These are phyloP conservation scores for Cytospora chrysosperma DNA, from an alignment of 2,329 filamentous ascomycete genomes.

Conservation along the genomic window DNA sequence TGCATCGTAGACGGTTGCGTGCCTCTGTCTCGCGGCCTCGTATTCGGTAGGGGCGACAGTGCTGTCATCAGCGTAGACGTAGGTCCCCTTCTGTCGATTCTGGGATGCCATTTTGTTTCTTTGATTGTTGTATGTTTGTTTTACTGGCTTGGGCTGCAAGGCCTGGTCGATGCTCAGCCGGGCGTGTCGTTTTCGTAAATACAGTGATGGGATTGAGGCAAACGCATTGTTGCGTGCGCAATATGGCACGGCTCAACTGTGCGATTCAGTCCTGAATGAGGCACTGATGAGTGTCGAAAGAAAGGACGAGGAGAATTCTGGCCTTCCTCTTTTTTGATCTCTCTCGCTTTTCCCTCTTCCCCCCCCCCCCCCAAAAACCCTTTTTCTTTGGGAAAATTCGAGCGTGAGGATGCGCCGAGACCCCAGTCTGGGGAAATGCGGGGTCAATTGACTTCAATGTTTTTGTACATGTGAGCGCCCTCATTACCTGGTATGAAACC, in stretches of 20 bases:
- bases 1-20: conserved; percentile 67
- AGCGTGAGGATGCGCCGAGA: conserved; percentile 10
- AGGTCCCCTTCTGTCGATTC: conserved; percentile 26
- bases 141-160: too few relatives aligned
- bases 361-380: too few relatives aligned
- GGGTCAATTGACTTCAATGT: not conserved
- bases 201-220: not conserved
- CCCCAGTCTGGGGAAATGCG: not conserved
- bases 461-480: not conserved
- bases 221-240: not conserved
- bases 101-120: conserved; percentile 29
- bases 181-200: not conserved
- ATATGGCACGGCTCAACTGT: not conserved
- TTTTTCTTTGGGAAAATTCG: too few relatives aligned
- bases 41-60: conserved; percentile 28
- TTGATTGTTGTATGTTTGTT: too few relatives aligned
- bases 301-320: not conserved
- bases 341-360: too few relatives aligned
- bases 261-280: not conserved
- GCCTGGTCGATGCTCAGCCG: not conserved
- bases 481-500: not conserved
- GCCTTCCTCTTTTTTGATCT: too few relatives aligned
- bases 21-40: conserved; percentile 33
- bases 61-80: conserved; percentile 24
- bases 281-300: not conserved